A percentile compares a stretch with the other conserved stretches of the same genome.
phyloP scores from a whole-genome alignment of 768 basidiomycete genomes.

The Collybia sp. region DNA sequence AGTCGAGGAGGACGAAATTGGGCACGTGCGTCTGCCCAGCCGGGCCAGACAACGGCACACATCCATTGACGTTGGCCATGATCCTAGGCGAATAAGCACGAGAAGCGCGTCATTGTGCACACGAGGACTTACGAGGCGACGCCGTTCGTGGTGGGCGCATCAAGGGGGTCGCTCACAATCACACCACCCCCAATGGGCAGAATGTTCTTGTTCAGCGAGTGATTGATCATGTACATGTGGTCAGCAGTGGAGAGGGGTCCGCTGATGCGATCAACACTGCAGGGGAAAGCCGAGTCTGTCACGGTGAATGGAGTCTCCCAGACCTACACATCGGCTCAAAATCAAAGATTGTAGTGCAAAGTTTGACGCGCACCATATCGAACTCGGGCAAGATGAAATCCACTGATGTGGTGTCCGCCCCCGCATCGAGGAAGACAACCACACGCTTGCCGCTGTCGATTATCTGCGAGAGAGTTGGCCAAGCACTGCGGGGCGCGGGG shows the following conservation, averaged over 20 bases:
- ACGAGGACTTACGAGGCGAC: constrained; percentile 27
- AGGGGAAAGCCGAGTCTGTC: constrained; percentile 47
- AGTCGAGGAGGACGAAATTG: constrained; percentile 52
- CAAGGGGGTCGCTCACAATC: constrained; percentile 30
- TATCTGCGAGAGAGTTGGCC: constrained; percentile 64
- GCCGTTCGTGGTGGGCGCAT: constrained; percentile 33
- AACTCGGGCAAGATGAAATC: constrained; percentile 56
- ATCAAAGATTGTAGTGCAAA: not conserved
- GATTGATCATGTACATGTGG: constrained; percentile 59
- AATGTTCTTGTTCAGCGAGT: constrained; percentile 45
- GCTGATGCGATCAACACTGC: constrained; percentile 43
- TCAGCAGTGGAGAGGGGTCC: constrained; percentile 44
- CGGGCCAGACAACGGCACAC: constrained; percentile 35
- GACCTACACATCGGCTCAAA: constrained; percentile 25
- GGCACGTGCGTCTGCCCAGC: constrained; percentile 26
- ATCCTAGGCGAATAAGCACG: constrained; percentile 19
- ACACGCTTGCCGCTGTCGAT: constrained; percentile 56
- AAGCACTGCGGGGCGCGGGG: constrained; percentile 39
- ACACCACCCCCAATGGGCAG: constrained; percentile 26
- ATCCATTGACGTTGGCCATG: constrained; percentile 35
- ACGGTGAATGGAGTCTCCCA: constrained; percentile 56
- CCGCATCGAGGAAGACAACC: constrained; percentile 56
- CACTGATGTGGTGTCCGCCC: constrained; percentile 34
- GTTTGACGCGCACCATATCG: constrained; percentile 34
- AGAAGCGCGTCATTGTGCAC: not conserved